Conservation (phyloP, 2,329 filamentous ascomycete species). For the Leptoxyphium fumago region DNA sequence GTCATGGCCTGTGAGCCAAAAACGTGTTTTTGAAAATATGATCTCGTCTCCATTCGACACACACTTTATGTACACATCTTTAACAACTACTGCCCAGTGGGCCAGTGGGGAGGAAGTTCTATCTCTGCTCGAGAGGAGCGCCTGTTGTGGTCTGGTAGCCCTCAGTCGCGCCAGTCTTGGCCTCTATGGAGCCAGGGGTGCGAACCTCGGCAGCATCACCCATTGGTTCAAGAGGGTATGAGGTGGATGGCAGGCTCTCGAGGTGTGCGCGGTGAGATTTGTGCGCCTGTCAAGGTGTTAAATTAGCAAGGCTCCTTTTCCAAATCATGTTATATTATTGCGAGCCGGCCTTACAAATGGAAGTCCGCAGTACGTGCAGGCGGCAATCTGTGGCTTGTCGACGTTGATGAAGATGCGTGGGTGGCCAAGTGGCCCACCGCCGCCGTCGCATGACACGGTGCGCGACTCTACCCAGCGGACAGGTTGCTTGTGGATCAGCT, state of each 20-base stretch:
- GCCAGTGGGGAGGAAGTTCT: conserved; percentile 12
- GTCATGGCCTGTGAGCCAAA: no score
- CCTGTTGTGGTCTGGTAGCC: conserved; percentile 41
- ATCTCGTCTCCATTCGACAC: no score
- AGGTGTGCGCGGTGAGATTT: conserved; percentile 77
- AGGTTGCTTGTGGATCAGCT: conserved; percentile 89
- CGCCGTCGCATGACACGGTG: conserved; percentile 78
- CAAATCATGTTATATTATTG: conserved; percentile 1
- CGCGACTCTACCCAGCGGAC: conserved; percentile 80
- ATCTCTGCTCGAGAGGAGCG: conserved; percentile 46
- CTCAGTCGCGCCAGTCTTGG: conserved; percentile 18
- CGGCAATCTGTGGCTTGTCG: conserved; percentile 86
- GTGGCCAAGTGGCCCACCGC: conserved; percentile 78
- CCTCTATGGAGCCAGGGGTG: conserved; percentile 23
- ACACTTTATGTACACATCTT: conserved; percentile 7
- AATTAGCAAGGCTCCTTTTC: neutral
- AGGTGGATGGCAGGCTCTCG: conserved; percentile 60
- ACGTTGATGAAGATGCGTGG: conserved; percentile 94
- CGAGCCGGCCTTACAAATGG: conserved; percentile 59
- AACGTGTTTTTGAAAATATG: no score
- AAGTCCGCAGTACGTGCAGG: conserved; percentile 83
- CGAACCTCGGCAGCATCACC: conserved; percentile 45
- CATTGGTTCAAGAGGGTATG: conserved; percentile 53
- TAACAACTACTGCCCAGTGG: conserved; percentile 1
- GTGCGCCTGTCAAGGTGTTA: conserved; percentile 49